Evolutionary conservation across 2,329 filamentous ascomycete genomes (phyloP).

Genomic region (Paecilomyces fulvus): DNA sequence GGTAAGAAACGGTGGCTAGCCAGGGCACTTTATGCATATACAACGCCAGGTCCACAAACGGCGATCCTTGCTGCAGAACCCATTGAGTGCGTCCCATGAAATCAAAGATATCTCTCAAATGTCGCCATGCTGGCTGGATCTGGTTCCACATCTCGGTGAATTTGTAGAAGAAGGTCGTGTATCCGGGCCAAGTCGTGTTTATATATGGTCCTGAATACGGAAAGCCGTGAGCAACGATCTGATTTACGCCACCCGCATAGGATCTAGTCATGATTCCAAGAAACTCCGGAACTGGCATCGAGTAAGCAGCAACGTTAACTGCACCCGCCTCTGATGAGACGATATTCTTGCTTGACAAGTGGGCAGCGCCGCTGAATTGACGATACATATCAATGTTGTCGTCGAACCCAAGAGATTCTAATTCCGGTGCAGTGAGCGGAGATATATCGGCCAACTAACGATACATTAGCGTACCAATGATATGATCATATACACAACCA

Average conservation of each 20-base stretch:
- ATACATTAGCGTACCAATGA: not conserved
- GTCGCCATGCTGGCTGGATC: slow-evolving; percentile 36
- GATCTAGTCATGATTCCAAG: not conserved
- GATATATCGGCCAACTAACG: not conserved
- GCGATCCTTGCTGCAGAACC: slow-evolving; percentile 31
- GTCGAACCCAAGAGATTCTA: not conserved
- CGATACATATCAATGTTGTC: not conserved
- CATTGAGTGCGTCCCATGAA: slow-evolving; percentile 32
- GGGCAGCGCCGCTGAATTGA: not conserved
- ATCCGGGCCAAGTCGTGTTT: slow-evolving; percentile 44
- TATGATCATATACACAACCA: not conserved
- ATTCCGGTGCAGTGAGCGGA: not conserved
- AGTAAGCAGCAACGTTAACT: not conserved
- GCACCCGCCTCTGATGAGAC: not conserved
- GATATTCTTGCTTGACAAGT: not conserved
- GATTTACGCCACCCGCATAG: not conserved
- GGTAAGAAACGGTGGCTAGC: slow-evolving; percentile 14
- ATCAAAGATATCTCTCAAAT: slow-evolving; percentile 28
- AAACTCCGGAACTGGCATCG: not conserved
- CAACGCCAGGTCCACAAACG: slow-evolving; percentile 36
- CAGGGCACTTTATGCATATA: slow-evolving; percentile 14
- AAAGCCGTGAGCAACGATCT: not conserved
- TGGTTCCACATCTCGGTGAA: slow-evolving; percentile 34
- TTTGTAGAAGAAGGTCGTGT: slow-evolving; percentile 35
- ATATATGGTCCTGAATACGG: slow-evolving; percentile 18